Conservation (phyloP, 2,329 filamentous ascomycete species). For the Aspergillus intermedius region DNA sequence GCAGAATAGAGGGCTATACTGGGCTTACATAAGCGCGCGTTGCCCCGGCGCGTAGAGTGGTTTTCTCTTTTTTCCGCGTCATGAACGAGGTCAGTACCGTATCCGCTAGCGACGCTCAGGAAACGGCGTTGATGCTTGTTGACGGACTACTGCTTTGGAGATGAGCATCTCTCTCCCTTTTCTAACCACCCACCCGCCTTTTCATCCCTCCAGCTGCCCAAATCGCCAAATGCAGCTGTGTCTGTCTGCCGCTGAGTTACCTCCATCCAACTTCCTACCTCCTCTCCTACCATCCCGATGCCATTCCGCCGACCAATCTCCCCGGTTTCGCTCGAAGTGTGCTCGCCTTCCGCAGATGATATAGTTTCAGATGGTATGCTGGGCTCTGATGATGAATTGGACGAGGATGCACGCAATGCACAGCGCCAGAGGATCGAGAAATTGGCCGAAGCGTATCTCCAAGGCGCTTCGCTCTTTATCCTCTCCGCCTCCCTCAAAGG, state of each 20-base stretch:
- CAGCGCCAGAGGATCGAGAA: constrained; percentile 40
- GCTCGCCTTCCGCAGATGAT: constrained; percentile 17
- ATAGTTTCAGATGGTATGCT: constrained; percentile 21
- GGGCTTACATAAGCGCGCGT: background rate
- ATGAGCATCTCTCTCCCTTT: constrained; percentile 9
- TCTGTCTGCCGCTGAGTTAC: constrained; percentile 12
- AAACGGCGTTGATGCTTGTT: background rate
- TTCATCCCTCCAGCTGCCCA: constrained; percentile 7
- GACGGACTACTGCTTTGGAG: background rate
- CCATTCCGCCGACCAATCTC: constrained; percentile 25
- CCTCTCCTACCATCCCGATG: constrained; percentile 19
- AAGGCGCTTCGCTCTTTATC: constrained; percentile 40
- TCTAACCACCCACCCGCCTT: background rate
- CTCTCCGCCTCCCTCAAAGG: constrained; percentile 40
- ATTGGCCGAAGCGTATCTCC: constrained; percentile 35
- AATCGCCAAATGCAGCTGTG: constrained; percentile 11
- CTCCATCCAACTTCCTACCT: background rate
- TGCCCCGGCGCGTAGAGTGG: background rate
- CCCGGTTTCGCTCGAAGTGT: constrained; percentile 32
- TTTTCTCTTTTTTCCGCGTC: background rate
- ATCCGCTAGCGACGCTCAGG: background rate
- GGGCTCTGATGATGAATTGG: constrained; percentile 37
- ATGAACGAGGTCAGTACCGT: background rate
- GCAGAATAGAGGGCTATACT: too few relatives aligned
- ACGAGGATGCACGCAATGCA: constrained; percentile 23